These are phyloP conservation scores for Cladosporium sp. DNA, from an alignment of 2,329 filamentous ascomycete species.

Conservation along the genomic window DNA sequence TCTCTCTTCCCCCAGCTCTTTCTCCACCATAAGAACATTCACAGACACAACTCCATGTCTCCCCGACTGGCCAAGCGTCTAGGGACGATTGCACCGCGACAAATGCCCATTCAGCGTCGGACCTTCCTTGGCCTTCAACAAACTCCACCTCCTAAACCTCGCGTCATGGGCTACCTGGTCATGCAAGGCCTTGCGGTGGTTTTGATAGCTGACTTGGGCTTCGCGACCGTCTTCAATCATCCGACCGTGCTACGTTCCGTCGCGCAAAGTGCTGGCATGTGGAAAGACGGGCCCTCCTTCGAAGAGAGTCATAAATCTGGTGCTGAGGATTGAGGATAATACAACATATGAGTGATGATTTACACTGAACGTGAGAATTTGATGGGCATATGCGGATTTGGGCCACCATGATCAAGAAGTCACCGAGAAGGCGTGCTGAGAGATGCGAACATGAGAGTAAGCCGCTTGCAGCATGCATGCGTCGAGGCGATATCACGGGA, in stretches of 20 bases:
- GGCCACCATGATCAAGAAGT: too few relatives aligned
- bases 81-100: neutral
- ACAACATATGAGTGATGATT: too few relatives aligned
- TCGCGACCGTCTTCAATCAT: constrained; percentile 21
- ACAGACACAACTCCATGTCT: too few relatives aligned
- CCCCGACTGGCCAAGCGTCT: constrained; percentile 1
- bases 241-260: constrained; percentile 23
- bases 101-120: constrained; percentile 18
- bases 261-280: constrained; percentile 27
- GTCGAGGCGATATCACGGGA: too few relatives aligned
- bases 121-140: constrained; percentile 30
- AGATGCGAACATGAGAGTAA: too few relatives aligned
- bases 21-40: too few relatives aligned
- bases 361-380: too few relatives aligned
- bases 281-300: constrained; percentile 22
- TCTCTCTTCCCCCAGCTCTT: too few relatives aligned
- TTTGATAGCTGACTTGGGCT: constrained; percentile 25
- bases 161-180: constrained; percentile 31
- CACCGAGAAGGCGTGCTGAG: too few relatives aligned
- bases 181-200: constrained; percentile 31
- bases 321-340: neutral
- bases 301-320: constrained; percentile 16
- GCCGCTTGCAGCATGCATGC: too few relatives aligned
- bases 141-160: constrained; percentile 26
- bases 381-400: too few relatives aligned